A percentile compares a stretch with the other conserved stretches of the same genome.
Conservation (phyloP, 305 asterid genomes). For the Fraxinus greggii region DNA sequence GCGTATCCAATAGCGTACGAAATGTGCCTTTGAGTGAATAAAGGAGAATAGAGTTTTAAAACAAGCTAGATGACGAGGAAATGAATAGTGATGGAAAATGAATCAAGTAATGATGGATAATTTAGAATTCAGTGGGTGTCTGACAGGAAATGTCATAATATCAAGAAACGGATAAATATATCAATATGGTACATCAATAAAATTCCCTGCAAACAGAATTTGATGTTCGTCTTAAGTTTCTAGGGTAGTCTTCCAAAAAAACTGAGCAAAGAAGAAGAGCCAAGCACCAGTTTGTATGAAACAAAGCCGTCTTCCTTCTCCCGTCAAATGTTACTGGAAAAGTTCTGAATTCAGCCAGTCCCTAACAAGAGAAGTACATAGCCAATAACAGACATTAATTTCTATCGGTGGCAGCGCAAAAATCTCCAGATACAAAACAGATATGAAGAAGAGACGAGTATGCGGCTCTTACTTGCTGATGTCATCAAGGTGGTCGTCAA, state of each 20-base stretch:
- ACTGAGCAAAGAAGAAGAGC: not conserved
- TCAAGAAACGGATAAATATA: not conserved
- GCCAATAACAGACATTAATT: not conserved
- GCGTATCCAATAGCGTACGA: not conserved
- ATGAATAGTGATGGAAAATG: not conserved
- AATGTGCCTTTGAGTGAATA: not conserved
- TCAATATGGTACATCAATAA: not conserved
- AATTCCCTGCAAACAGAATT: not conserved
- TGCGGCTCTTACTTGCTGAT: constrained; percentile 66
- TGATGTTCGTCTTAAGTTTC: not conserved
- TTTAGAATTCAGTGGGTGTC: not conserved
- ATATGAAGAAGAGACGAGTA: not conserved
- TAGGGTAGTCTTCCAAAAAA: not conserved
- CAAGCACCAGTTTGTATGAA: not conserved
- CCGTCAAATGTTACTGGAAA: constrained; percentile 37
- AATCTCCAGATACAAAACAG: not conserved
- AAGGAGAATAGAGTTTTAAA: too few relatives aligned
- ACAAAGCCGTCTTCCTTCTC: not conserved
- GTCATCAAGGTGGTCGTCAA: constrained; percentile 93
- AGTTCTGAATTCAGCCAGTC: constrained; percentile 65
- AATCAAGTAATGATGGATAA: not conserved
- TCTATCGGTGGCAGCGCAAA: not conserved
- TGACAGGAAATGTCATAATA: not conserved
- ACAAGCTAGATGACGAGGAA: not conserved
- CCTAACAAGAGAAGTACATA: constrained; percentile 33